Conservation (phyloP, 495 filamentous ascomycete species). For the Annulohypoxylon bovei region DNA sequence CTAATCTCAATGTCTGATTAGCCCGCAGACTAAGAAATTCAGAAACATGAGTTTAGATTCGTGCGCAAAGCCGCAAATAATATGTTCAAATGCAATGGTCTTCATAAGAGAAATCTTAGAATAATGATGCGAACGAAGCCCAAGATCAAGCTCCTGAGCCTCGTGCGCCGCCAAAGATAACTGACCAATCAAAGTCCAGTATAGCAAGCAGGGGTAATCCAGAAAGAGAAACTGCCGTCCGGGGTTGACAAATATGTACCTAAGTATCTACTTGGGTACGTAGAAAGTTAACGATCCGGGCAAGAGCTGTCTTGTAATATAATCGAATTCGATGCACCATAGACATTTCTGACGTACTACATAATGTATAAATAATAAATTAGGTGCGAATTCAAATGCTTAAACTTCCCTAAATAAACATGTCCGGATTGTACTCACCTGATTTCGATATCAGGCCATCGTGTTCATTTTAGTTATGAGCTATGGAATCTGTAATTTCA, state of each 20-base stretch:
- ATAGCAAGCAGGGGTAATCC: constrained; percentile 27
- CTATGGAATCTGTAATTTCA: not conserved
- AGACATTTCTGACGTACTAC: not conserved
- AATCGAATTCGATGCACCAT: not conserved
- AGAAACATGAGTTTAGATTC: not conserved
- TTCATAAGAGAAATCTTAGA: not conserved
- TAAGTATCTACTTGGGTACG: not conserved
- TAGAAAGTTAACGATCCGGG: not conserved
- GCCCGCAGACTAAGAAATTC: not conserved
- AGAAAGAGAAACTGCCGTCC: constrained; percentile 22
- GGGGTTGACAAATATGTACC: constrained; percentile 23
- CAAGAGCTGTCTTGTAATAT: not conserved
- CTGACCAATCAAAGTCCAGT: constrained; percentile 16
- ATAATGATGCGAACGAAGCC: constrained; percentile 38
- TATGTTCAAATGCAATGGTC: constrained; percentile 18
- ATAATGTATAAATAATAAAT: not conserved
- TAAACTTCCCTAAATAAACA: not conserved
- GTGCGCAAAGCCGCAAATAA: not conserved
- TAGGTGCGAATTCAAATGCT: not conserved
- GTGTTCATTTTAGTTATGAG: not conserved
- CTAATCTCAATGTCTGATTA: not conserved
- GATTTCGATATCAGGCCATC: not conserved
- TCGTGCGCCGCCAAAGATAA: constrained; percentile 30
- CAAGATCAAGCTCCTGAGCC: constrained; percentile 43
- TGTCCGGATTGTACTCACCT: not conserved